phyloP scores from a whole-genome alignment of 2,329 filamentous ascomycete species.

The Passalora sequoiae region DNA sequence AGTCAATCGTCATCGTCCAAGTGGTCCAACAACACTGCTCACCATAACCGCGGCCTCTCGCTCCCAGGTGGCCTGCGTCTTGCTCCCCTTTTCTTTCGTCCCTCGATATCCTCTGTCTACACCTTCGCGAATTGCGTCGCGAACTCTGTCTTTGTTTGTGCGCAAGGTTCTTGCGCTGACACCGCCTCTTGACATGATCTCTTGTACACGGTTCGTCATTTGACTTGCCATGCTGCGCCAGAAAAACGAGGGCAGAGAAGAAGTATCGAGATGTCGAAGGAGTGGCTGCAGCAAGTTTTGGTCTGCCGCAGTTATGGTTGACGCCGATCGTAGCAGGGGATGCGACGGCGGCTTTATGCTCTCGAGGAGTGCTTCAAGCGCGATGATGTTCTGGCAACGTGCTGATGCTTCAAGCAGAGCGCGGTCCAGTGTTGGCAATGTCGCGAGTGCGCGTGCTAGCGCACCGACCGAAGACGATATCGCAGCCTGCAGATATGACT shows the following conservation, averaged over 20 bases:
- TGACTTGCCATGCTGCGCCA: conserved; percentile 83
- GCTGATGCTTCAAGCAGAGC: conserved; percentile 75
- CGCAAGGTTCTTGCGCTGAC: conserved; percentile 75
- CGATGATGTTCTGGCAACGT: conserved; percentile 86
- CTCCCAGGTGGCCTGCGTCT: conserved; percentile 63
- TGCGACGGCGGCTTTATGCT: conserved; percentile 63
- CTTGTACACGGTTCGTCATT: conserved; percentile 71
- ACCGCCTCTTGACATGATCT: conserved; percentile 77
- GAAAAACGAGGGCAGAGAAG: conserved; percentile 83
- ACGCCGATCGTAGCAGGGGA: conserved; percentile 49
- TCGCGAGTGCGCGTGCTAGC: conserved; percentile 69
- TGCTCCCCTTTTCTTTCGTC: conserved; percentile 36
- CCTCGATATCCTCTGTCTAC: conserved; percentile 62
- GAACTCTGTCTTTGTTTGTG: conserved; percentile 67
- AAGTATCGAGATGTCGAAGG: conserved; percentile 69
- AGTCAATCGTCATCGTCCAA: conserved; percentile 34
- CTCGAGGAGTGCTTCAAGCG: conserved; percentile 72
- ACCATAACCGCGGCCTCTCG: conserved; percentile 94
- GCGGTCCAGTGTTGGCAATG: conserved; percentile 75
- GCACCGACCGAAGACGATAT: conserved; percentile 73
- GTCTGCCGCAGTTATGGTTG: conserved; percentile 15
- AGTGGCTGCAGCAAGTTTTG: conserved; percentile 65
- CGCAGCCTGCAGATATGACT: conserved; percentile 74
- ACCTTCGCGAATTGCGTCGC: conserved; percentile 73
- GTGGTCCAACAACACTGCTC: conserved; percentile 65